Base-by-base conservation (phyloP, 106 monocot genomes). In the Dendrobium huoshanense region DNA sequence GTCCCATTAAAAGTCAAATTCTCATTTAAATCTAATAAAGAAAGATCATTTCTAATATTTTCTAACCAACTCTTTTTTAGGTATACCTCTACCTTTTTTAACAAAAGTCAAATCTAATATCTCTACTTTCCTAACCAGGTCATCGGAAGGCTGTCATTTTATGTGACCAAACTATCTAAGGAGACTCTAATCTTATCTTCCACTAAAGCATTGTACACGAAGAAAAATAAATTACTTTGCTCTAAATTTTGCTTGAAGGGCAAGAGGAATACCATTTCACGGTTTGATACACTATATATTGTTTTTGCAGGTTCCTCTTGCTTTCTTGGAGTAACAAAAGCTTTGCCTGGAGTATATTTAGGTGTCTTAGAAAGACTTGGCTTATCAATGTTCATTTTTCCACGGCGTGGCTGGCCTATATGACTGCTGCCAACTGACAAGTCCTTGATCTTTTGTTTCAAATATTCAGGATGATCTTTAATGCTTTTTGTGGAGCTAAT, bases 351-450 rank as follows among this genome's bases (percentile, higher is more conserved):
- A 85, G 85, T 79, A 45, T 86, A 80, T 51, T 75, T 79, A 45
- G 88, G 85, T 41, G 86, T 88, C 75, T 81, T 92, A 27, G 77
- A 19, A 73, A 75, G 72, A 80, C 29, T 80, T 24, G 65, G 59
- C 84, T 82, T 88, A 25, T 48, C 77, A 24, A 44, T 74, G 45
- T 70, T 76, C 4, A 24, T 43, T 67, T 77, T 88, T 5, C 68
- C 20, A 75, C 45, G 80, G 33, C 43, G 82, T 11, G 54, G 41
- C 33, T 87, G 84, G 29, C 85, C 88, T 55, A 84, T 41, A 25
- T 92, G 84, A 82, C 77, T 88, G 84, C 89, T 87, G 17, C 81
- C 84, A 58, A 82, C 54, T 25, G 90, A 93, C 16, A 86, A 59
- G 22, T 88, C 94, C 67, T 79, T 88, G 67, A 84, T 78, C 37